Percentiles rank a stretch among this genome's conserved stretches.
These are phyloP conservation scores for Racocetra persica DNA, from an alignment of 371 early-diverging fungal species.

Conservation along the genomic window DNA sequence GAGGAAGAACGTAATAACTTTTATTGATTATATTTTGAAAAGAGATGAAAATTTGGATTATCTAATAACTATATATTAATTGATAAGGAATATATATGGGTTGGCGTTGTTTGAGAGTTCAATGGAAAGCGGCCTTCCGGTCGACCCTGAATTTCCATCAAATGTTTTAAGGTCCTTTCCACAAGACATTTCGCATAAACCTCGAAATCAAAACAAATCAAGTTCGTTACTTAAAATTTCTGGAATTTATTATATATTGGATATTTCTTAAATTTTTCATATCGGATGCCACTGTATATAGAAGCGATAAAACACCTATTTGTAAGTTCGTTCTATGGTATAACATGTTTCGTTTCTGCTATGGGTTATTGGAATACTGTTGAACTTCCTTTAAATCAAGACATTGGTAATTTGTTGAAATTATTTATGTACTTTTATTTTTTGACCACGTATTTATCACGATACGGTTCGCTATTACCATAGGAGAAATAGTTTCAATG, in stretches of 20 bases:
- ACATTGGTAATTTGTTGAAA: constrained; percentile 14
- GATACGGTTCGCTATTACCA: not conserved
- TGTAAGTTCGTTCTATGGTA: constrained; percentile 32
- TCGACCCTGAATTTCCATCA: constrained; percentile 13
- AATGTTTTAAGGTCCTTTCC: not conserved
- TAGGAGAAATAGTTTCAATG: constrained; percentile 42
- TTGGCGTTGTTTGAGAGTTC: constrained; percentile 5
- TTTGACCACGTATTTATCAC: not conserved
- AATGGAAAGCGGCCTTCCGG: constrained; percentile 8
- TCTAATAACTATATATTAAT: not conserved
- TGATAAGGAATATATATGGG: constrained; percentile 41
- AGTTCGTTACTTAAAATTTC: not conserved
- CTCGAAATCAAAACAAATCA: not conserved
- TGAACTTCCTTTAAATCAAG: constrained; percentile 25
- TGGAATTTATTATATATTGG: too few relatives aligned
- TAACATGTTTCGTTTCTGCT: constrained; percentile 30
- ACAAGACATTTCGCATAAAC: too few relatives aligned
- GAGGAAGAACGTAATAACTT: constrained; percentile 37
- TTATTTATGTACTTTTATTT: not conserved
- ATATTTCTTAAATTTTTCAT: too few relatives aligned
- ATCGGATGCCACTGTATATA: constrained; percentile 1
- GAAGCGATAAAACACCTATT: constrained; percentile 19
- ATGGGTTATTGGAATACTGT: constrained; percentile 32
- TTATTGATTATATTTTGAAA: not conserved
- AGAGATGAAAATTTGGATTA: not conserved